These are phyloP conservation scores for Trametes cingulata DNA, from an alignment of 768 basidiomycete genomes.

Conservation along the genomic window DNA sequence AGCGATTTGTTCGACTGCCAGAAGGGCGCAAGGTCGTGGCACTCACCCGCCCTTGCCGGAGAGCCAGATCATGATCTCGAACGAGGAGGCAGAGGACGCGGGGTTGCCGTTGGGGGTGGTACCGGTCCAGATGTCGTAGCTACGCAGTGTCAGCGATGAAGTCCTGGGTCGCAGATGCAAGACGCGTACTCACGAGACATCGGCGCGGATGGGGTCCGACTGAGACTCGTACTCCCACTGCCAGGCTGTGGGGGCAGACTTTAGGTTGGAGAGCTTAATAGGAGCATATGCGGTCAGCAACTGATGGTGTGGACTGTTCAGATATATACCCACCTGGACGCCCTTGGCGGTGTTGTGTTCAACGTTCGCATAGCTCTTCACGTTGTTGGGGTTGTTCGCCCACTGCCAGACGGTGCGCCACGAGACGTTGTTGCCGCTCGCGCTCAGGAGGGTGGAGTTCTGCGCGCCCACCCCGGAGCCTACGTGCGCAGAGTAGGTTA, in stretches of 20 bases:
- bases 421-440: constrained; percentile 42
- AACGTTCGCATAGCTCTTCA: constrained; percentile 62
- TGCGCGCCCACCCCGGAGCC: constrained; percentile 50
- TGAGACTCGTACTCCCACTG: constrained; percentile 48
- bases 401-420: constrained; percentile 58
- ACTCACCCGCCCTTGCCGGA: constrained; percentile 55
- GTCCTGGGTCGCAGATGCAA: neutral
- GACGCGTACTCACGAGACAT: constrained; percentile 45
- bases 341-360: constrained; percentile 48
- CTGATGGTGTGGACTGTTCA: neutral
- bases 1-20: neutral
- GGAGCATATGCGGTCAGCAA: neutral
- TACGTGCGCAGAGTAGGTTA: constrained; percentile 20
- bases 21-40: neutral
- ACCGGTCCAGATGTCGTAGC: constrained; percentile 58
- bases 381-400: constrained; percentile 50
- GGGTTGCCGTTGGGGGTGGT: constrained; percentile 42
- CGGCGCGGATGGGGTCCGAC: constrained; percentile 50
- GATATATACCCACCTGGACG: constrained; percentile 39
- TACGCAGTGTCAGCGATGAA: constrained; percentile 5
- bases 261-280: constrained; percentile 41
- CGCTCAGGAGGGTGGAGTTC: constrained; percentile 45
- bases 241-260: constrained; percentile 51
- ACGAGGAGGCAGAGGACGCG: constrained; percentile 49
- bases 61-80: constrained; percentile 65